A percentile compares a stretch with the other conserved stretches of the same genome.
These are phyloP conservation scores for Cryptococcus hybrid DNA, from an alignment of 1,284 basidiomycete genomes.

Conservation along the genomic window DNA sequence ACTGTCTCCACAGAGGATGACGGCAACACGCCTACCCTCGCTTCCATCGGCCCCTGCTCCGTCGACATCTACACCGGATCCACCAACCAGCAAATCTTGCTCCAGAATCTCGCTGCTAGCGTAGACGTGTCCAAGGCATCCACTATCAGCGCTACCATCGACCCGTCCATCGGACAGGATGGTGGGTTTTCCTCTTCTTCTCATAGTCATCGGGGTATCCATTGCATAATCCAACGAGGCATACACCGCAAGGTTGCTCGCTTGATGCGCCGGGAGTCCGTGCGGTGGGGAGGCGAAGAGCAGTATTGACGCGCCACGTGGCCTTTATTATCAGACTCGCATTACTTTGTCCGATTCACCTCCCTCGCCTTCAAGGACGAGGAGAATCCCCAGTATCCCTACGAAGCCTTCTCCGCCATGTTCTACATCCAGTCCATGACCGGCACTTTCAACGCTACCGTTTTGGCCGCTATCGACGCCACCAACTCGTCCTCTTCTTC, in stretches of 20 bases:
- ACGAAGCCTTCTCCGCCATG: slow-evolving; percentile 75
- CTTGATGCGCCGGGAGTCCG: no score
- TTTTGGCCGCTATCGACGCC: slow-evolving; percentile 30
- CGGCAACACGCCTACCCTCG: slow-evolving; percentile 57
- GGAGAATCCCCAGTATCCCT: slow-evolving; percentile 56
- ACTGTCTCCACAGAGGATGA: slow-evolving; percentile 54
- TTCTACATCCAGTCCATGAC: slow-evolving; percentile 55
- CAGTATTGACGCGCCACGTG: background rate
- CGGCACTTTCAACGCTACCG: slow-evolving; percentile 44
- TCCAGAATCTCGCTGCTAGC: slow-evolving; percentile 61
- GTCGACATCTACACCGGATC: slow-evolving; percentile 65
- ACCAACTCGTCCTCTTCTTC: slow-evolving; percentile 4
- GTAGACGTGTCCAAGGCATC: slow-evolving; percentile 62
- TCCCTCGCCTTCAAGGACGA: slow-evolving; percentile 59
- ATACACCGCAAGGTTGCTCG: background rate
- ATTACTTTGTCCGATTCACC: slow-evolving; percentile 59
- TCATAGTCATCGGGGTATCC: background rate
- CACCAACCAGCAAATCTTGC: slow-evolving; percentile 53
- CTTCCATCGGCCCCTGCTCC: slow-evolving; percentile 59
- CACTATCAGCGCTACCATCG: slow-evolving; percentile 60
- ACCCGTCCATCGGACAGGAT: slow-evolving; percentile 62
- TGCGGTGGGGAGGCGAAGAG: no score
- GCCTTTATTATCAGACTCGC: slow-evolving; percentile 20
- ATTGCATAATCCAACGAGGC: background rate
- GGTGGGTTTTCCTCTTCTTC: slow-evolving; percentile 18